These are phyloP conservation scores for Calonectria pseudoreteaudii DNA, from an alignment of 2,329 filamentous ascomycete species.

Conservation along the genomic window DNA sequence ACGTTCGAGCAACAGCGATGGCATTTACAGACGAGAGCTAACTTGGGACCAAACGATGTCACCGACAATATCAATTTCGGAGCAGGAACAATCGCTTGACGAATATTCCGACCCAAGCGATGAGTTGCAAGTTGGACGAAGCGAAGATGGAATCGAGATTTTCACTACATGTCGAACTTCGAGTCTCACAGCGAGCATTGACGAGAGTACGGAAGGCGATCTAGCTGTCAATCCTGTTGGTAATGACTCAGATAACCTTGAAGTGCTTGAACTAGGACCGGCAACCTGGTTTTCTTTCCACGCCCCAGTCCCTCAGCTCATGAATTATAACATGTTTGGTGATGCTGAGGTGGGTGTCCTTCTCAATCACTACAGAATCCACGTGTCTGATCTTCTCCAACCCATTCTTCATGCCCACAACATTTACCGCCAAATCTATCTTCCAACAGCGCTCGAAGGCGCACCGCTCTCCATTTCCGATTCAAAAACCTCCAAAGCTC, in stretches of 20 bases:
- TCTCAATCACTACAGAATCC: constrained; percentile 24
- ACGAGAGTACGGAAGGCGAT: not conserved
- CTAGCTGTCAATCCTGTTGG: not conserved
- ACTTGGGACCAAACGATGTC: not conserved
- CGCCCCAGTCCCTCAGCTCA: not conserved
- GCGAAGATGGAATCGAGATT: not conserved
- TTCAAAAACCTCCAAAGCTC: constrained; percentile 6
- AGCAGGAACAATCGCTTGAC: not conserved
- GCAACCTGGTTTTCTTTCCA: not conserved
- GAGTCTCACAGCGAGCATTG: too few relatives aligned
- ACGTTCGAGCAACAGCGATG: not conserved
- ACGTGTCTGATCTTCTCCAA: constrained; percentile 28
- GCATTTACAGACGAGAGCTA: not conserved
- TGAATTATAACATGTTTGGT: constrained; percentile 6
- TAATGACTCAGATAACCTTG: not conserved
- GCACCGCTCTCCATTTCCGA: not conserved
- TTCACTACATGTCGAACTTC: too few relatives aligned
- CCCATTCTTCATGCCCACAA: constrained; percentile 23
- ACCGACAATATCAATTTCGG: not conserved
- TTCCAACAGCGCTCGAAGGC: constrained; percentile 23
- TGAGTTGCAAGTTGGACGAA: too few relatives aligned
- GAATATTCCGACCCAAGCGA: not conserved
- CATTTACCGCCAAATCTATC: constrained; percentile 24
- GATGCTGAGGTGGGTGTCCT: constrained; percentile 13
- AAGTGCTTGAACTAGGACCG: not conserved